phyloP scores from a whole-genome alignment of 164 flowering plant genomes.

The Buxus sempervirens region DNA sequence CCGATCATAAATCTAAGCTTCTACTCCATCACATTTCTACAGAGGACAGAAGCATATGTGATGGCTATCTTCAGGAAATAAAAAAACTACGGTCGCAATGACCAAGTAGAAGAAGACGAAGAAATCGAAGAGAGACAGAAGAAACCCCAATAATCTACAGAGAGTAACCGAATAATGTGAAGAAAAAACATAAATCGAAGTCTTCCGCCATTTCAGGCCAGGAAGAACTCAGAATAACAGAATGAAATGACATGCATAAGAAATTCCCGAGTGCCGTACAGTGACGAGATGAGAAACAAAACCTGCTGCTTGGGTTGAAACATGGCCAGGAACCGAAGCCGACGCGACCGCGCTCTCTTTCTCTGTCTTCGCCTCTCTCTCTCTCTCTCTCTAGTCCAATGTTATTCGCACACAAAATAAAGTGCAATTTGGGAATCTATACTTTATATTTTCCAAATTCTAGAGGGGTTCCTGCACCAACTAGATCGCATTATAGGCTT shows the following conservation, averaged over 20 bases:
- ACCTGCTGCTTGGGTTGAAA: conserved; percentile 27
- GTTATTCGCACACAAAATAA: background rate
- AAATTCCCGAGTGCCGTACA: conserved; percentile 8
- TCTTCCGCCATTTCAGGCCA: background rate
- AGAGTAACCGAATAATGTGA: background rate
- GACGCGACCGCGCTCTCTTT: too few relatives aligned
- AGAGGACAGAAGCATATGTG: background rate
- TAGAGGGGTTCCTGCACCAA: too few relatives aligned
- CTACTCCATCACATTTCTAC: background rate
- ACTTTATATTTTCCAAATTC: too few relatives aligned
- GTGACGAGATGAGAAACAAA: background rate
- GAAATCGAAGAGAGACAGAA: background rate
- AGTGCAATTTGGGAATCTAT: too few relatives aligned
- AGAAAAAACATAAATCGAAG: background rate
- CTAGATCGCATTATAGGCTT: too few relatives aligned
- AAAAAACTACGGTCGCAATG: background rate
- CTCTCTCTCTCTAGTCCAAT: conserved; percentile 4
- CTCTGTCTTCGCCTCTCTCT: too few relatives aligned
- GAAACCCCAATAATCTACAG: background rate
- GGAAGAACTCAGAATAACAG: background rate
- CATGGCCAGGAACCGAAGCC: conserved; percentile 15
- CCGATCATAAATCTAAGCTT: background rate
- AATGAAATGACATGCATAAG: background rate
- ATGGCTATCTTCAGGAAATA: background rate
- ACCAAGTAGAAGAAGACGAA: background rate